Base-by-base conservation (phyloP, 768 basidiomycete genomes). In the Kwoniella sp. region DNA sequence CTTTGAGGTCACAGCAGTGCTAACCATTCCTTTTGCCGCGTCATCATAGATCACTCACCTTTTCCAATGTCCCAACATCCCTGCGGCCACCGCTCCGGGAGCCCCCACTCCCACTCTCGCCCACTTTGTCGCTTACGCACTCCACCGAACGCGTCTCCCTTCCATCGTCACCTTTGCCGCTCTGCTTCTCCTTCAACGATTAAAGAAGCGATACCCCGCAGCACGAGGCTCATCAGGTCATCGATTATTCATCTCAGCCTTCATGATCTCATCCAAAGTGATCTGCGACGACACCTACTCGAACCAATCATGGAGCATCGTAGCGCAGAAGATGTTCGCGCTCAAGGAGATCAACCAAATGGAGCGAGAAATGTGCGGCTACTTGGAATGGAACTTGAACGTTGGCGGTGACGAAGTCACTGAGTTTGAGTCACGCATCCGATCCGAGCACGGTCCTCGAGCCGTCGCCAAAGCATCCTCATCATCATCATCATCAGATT, bases 241-340 rank as follows among this genome's bases (percentile, higher is more conserved):
- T 76, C 85, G 91, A 0, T 82, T 96, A 15, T 93, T 92, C 81
- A 90, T 94, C 49, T 91, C 90, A 1, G 91, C 91, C 0, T 91
- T 92, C 79, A 94, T 94, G 91, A 90, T 93, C 74, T 87, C 90
- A 2, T 88, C 87, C 10, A 92, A 92, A 75, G 89, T 92, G n/a
- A 89, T 92, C 53, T 92, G 91, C 81, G 91, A 94, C 82, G 91
- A 93, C 71, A 93, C 91, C 0, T 94, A 93, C 78, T 91, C 89
- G 17, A 93, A 93, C 85, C 91, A 92, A 77, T 90, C 89, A 0
- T 94, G 92, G 92, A 86, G 86, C 5, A 89, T 93, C 49, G 92
- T 94, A 44, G 91, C 90, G 0, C 90, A 93, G 79, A 88, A 86
- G 27, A 88, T 92, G 86, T 94, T 93, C 72, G 82, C 84, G 1